phyloP scores from a whole-genome alignment of 495 filamentous ascomycete genomes.

The Annulohypoxylon maeteangense region DNA sequence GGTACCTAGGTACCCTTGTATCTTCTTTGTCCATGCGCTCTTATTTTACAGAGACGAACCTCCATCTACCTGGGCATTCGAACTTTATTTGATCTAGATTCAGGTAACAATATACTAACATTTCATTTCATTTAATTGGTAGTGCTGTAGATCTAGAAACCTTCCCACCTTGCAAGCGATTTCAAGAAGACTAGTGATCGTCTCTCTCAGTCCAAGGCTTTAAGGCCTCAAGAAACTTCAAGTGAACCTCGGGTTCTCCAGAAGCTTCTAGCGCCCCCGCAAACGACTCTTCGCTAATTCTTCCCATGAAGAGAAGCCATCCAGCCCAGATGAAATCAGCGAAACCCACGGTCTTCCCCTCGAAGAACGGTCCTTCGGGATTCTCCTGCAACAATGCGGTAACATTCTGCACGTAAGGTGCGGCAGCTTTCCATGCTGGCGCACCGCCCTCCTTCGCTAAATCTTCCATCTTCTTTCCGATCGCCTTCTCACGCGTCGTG shows the following conservation, averaged over 20 bases:
- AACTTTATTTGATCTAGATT: too few species aligned
- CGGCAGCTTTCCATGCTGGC: constrained; percentile 51
- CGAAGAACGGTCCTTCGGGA: constrained; percentile 60
- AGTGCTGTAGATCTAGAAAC: too few species aligned
- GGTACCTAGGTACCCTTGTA: not conserved
- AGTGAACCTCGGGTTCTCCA: constrained; percentile 50
- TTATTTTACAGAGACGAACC: not conserved
- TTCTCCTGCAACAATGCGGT: constrained; percentile 62
- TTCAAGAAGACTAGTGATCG: constrained; percentile 26
- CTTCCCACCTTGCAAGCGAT: not conserved
- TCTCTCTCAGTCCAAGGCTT: constrained; percentile 52
- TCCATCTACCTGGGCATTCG: too few species aligned
- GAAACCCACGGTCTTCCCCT: constrained; percentile 51
- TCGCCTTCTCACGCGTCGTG: constrained; percentile 48
- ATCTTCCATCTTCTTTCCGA: constrained; percentile 60
- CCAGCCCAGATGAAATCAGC: constrained; percentile 58
- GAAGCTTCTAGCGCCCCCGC: constrained; percentile 46
- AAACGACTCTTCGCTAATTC: constrained; percentile 49
- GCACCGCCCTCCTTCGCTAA: constrained; percentile 52
- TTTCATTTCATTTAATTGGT: not conserved
- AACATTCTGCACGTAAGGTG: constrained; percentile 51
- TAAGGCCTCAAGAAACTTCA: constrained; percentile 52
- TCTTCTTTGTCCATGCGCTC: not conserved
- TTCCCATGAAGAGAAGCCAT: constrained; percentile 49
- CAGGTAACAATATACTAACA: not conserved